A percentile compares a stretch with the other conserved stretches of the same genome.
Conservation (phyloP, 768 basidiomycete genomes). For the Lentinula lateritia region DNA sequence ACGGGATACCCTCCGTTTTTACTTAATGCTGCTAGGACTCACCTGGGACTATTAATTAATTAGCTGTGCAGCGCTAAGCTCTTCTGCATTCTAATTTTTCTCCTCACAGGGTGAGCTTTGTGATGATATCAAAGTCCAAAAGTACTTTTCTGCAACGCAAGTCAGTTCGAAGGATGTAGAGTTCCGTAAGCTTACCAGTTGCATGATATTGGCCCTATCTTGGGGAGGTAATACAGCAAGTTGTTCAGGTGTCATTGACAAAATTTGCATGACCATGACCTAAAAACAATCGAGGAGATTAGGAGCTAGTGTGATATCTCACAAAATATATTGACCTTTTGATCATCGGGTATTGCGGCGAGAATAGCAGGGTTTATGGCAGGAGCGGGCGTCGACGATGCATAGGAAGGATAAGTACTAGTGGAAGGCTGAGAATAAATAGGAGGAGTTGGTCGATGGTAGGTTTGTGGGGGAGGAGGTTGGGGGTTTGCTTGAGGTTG, state of each 20-base stretch:
- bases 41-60: too few species aligned
- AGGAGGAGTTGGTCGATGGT: constrained; percentile 11
- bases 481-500: neutral
- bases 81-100: too few species aligned
- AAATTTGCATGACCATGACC: constrained; percentile 73
- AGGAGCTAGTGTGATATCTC: neutral
- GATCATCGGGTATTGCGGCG: constrained; percentile 42
- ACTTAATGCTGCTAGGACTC: too few species aligned
- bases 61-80: too few species aligned
- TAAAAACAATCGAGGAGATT: constrained; percentile 19
- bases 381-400: constrained; percentile 22
- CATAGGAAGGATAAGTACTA: constrained; percentile 17
- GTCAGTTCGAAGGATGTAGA: neutral
- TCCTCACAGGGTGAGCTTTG: neutral
- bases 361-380: constrained; percentile 44
- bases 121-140: neutral
- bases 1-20: too few species aligned
- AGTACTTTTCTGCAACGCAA: neutral
- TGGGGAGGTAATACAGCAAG: constrained; percentile 67
- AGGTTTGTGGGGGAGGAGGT: constrained; percentile 15
- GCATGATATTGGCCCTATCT: constrained; percentile 74
- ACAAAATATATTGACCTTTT: constrained; percentile 8
- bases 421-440: constrained; percentile 16
- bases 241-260: constrained; percentile 82
- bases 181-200: constrained; percentile 48